Percentiles rank a stretch among this genome's conserved stretches.
Evolutionary conservation across 768 basidiomycete genomes (phyloP).

Genomic region (Pleurotus salmoneostramineus): DNA sequence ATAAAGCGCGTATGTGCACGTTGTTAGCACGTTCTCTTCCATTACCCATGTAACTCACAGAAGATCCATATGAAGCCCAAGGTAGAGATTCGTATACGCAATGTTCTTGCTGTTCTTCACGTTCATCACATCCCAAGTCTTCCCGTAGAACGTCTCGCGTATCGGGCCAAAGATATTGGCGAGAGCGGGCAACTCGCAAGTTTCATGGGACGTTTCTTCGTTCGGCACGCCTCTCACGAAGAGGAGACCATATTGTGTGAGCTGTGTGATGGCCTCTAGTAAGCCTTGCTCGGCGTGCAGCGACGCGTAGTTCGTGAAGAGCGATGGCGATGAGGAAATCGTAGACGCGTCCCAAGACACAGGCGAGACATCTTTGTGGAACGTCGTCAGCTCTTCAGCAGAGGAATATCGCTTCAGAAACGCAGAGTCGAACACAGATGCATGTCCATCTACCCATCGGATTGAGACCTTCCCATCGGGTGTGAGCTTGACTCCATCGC

Average conservation of each 20-base stretch:
- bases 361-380: constrained; percentile 39
- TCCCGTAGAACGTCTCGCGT: constrained; percentile 86
- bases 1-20: not conserved
- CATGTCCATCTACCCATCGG: constrained; percentile 57
- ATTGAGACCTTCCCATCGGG: constrained; percentile 21
- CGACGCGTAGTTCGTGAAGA: constrained; percentile 54
- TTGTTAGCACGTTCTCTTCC: not conserved
- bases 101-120: constrained; percentile 77
- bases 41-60: constrained; percentile 48
- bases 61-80: constrained; percentile 91
- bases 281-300: constrained; percentile 44
- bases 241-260: constrained; percentile 68
- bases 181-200: constrained; percentile 66
- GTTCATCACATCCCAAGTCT: constrained; percentile 84
- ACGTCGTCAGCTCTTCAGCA: constrained; percentile 26
- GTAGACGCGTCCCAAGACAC: constrained; percentile 42
- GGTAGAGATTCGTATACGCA: constrained; percentile 87
- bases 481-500: constrained; percentile 39
- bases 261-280: constrained; percentile 59
- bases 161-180: constrained; percentile 72
- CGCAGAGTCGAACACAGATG: constrained; percentile 44
- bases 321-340: constrained; percentile 31
- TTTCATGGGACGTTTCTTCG: constrained; percentile 48
- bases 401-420: constrained; percentile 51
- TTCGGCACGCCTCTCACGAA: constrained; percentile 72